Evolutionary conservation across 2,329 filamentous ascomycete species (phyloP).

Genomic region (Pseudogymnoascus sp.): DNA sequence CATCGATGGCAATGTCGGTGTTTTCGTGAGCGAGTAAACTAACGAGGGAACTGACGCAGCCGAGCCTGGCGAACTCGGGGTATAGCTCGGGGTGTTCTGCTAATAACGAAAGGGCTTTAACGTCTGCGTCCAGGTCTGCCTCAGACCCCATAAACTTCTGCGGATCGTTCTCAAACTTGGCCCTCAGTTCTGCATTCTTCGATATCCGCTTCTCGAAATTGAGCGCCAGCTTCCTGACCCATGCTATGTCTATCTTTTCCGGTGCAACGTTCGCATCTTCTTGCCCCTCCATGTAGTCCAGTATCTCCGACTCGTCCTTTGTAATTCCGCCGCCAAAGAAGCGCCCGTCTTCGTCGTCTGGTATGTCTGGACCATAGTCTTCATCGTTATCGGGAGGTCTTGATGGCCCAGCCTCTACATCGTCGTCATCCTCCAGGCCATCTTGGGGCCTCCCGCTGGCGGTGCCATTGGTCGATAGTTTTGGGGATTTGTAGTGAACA

Average conservation of each 20-base stretch:
- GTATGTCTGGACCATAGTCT: conserved; percentile 45
- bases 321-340: conserved; percentile 94
- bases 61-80: conserved; percentile 67
- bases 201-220: conserved; percentile 86
- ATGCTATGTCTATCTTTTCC: conserved; percentile 74
- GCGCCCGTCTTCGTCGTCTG: conserved; percentile 81
- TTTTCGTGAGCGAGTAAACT: conserved; percentile 88
- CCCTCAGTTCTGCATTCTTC: conserved; percentile 82
- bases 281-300: conserved; percentile 77
- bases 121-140: conserved; percentile 80
- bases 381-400: conserved; percentile 47
- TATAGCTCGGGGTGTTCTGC: conserved; percentile 82
- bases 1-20: conserved; percentile 89
- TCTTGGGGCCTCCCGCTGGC: neutral
- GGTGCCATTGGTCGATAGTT: conserved; percentile 14
- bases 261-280: conserved; percentile 40
- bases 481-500: conserved; percentile 10
- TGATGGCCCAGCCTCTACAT: conserved; percentile 43
- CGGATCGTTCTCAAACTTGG: conserved; percentile 73
- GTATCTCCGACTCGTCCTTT: conserved; percentile 67
- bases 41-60: conserved; percentile 66
- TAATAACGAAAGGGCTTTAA: conserved; percentile 79
- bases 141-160: conserved; percentile 78
- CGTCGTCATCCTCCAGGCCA: conserved; percentile 31
- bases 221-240: conserved; percentile 73